A percentile compares a stretch with the other conserved stretches of the same genome.
Conservation (phyloP, 2,329 filamentous ascomycete genomes). For the Thelonectria rubi region DNA sequence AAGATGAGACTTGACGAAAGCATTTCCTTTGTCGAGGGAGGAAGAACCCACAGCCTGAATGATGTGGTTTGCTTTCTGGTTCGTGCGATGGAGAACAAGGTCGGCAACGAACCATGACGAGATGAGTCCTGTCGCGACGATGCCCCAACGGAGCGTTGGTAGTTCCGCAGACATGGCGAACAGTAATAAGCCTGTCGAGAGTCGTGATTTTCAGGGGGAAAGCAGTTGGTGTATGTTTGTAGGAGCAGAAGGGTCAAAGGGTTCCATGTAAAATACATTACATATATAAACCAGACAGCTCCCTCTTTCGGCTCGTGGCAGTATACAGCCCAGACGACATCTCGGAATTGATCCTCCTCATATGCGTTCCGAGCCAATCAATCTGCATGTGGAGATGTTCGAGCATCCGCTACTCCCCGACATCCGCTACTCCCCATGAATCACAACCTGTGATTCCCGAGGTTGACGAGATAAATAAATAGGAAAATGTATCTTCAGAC, state of each 20-base stretch:
- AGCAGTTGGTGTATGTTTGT: background rate
- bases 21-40: slow-evolving; percentile 47
- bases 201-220: background rate
- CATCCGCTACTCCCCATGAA: background rate
- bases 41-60: slow-evolving; percentile 55
- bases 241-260: background rate
- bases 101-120: slow-evolving; percentile 51
- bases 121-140: slow-evolving; percentile 18
- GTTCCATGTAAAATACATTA: too few species aligned
- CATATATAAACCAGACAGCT: background rate
- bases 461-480: background rate
- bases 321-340: background rate
- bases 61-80: slow-evolving; percentile 50
- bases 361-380: background rate
- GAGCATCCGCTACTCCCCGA: background rate
- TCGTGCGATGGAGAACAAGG: slow-evolving; percentile 47
- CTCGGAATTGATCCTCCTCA: background rate
- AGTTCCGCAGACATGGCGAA: background rate
- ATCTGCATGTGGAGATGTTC: background rate
- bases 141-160: slow-evolving; percentile 19
- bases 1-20: slow-evolving; percentile 49
- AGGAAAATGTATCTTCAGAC: background rate
- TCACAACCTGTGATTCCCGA: slow-evolving; percentile 10
- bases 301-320: too few species aligned
- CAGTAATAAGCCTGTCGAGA: background rate